phyloP scores from a whole-genome alignment of 192 early-diverging fungal genomes.

The Coemansia guatemalensis region DNA sequence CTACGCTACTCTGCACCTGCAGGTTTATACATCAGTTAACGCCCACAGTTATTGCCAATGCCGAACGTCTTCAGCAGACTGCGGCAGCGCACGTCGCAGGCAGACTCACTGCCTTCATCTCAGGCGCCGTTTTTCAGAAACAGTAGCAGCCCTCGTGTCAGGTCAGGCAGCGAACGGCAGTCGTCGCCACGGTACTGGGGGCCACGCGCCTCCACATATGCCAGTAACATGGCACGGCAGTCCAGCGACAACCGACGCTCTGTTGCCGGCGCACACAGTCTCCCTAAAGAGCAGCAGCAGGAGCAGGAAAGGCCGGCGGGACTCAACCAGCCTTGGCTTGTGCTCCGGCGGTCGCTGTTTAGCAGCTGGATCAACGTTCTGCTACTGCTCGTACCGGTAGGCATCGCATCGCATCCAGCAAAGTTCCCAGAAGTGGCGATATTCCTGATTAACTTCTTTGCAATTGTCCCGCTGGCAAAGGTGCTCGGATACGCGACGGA shows the following conservation, averaged over 20 bases:
- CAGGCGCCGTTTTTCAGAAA: slow-evolving; percentile 3
- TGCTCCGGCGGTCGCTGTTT: slow-evolving; percentile 55
- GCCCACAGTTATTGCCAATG: slow-evolving; percentile 9
- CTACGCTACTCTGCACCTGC: not conserved
- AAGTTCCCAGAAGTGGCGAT: slow-evolving; percentile 65
- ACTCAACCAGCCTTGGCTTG: slow-evolving; percentile 39
- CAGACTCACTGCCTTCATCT: slow-evolving; percentile 10
- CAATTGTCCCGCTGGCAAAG: slow-evolving; percentile 89
- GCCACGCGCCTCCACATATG: slow-evolving; percentile 37
- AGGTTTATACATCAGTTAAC: not conserved
- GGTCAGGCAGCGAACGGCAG: not conserved
- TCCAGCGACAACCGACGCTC: slow-evolving; percentile 24
- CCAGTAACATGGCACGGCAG: slow-evolving; percentile 38
- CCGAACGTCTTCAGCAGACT: slow-evolving; percentile 44
- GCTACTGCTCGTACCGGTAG: slow-evolving; percentile 78
- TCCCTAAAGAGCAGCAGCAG: not conserved
- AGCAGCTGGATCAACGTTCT: slow-evolving; percentile 70
- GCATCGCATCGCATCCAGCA: slow-evolving; percentile 61
- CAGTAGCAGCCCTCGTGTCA: slow-evolving; percentile 3
- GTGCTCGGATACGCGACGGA: slow-evolving; percentile 75
- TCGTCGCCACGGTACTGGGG: slow-evolving; percentile 43
- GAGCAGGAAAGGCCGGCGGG: slow-evolving; percentile 30
- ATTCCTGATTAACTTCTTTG: slow-evolving; percentile 88
- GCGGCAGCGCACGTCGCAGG: slow-evolving; percentile 9
- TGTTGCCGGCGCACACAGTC: not conserved